Evolutionary conservation across 352 stramenopile genomes (phyloP).

Genomic region (Pythium sp.): DNA sequence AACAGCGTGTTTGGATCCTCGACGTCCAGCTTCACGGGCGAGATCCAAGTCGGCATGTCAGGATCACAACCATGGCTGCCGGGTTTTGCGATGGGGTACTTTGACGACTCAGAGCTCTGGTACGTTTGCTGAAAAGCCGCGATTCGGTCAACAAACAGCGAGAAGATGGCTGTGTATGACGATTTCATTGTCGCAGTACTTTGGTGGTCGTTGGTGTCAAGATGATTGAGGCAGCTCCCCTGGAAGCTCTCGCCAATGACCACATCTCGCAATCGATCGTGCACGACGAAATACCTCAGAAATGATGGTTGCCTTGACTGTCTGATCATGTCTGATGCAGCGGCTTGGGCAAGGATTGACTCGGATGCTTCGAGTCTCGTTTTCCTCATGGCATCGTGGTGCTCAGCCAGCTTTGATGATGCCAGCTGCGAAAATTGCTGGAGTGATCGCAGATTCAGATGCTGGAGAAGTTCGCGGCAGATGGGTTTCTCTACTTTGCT

Average conservation of each 20-base stretch:
- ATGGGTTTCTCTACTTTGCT: not conserved
- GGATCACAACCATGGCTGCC: slow-evolving; percentile 1
- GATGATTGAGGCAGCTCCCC: not conserved
- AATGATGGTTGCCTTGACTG: slow-evolving; percentile 12
- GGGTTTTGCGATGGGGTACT: not conserved
- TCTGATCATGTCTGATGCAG: not conserved
- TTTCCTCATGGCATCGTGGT: not conserved
- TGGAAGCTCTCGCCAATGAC: slow-evolving; percentile 25
- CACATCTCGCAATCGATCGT: slow-evolving; percentile 41
- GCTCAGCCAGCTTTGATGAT: not conserved
- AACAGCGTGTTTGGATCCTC: slow-evolving; percentile 39
- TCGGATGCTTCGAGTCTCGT: not conserved
- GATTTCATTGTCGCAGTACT: not conserved
- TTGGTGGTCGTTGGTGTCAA: not conserved
- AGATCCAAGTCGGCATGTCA: slow-evolving; percentile 33
- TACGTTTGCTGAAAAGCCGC: slow-evolving; percentile 24
- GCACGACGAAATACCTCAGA: slow-evolving; percentile 33
- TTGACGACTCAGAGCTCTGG: not conserved
- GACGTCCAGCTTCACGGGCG: slow-evolving; percentile 35
- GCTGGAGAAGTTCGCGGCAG: not conserved
- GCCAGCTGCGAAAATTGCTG: slow-evolving; percentile 2
- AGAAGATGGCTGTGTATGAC: slow-evolving; percentile 19
- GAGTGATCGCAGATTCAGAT: not conserved
- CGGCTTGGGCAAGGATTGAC: not conserved
- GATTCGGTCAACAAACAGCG: slow-evolving; percentile 30